Base-by-base conservation (phyloP, 1,284 basidiomycete genomes). In the Exobasidium rhododendri region DNA sequence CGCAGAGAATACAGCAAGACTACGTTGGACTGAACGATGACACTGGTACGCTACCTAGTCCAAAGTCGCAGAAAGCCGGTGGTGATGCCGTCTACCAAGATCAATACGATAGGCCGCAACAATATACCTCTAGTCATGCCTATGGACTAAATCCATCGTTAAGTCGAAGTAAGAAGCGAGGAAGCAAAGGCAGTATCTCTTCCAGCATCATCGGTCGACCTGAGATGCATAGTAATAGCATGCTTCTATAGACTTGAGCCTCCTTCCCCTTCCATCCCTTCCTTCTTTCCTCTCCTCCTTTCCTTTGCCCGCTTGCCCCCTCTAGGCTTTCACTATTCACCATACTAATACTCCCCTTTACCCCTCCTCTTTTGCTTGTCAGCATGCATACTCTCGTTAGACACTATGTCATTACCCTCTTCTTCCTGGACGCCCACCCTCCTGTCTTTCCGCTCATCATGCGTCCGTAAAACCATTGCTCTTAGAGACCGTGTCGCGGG, bases 1-100 rank as follows among this genome's bases (percentile, higher is more conserved):
- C 57, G 24, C 57, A 58, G 45, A 46, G 45, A 30, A 58, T 58
- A 26, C 57, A 58, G 45, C 57, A 58, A 28, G 43, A 20, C 13
- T 58, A 58, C 45, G 22, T 58, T 4, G 57, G 22, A 2, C 11
- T 22, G 6, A 29, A 29, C 52, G 10, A 5, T 13, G 26, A 7
- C 11, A n/a, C 26, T 6, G 20, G 29, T 29, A n/a, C 13, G 22
- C 7, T 32, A 22, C 26, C 47, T 43, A 53, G 43, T 26, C 20
- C 30, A 4, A 56, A 26, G 2, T 45, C 31, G 20, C n/a, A n/a
- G n/a, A n/a, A n/a, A n/a, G n/a, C n/a, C n/a, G 56, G 35, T 20
- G 47, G 11, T 24, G 57, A 31, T 20, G 57, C 43, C 10, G 20
- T 31, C 13, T 58, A 52, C 43, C 28, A 51, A 35, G 40, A 58